These are phyloP conservation scores for Suhomyces emberorum DNA, from an alignment of 805 yeast species.

Conservation along the genomic window DNA sequence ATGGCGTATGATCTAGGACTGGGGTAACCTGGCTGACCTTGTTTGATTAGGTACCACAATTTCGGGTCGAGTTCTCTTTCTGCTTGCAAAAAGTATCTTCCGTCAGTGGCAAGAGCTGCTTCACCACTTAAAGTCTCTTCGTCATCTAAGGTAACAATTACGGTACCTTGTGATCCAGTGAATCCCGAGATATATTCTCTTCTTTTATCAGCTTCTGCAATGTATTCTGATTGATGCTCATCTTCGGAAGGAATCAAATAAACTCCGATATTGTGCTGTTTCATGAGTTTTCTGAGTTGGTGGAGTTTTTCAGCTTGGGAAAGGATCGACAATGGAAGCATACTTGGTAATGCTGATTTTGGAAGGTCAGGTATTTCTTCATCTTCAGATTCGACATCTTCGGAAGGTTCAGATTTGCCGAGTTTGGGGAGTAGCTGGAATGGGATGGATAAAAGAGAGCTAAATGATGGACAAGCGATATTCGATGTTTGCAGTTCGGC, in stretches of 20 bases:
- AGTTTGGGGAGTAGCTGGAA: slow-evolving; percentile 24
- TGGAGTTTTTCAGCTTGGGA: slow-evolving; percentile 45
- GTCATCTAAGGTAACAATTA: slow-evolving; percentile 61
- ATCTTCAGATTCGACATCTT: slow-evolving; percentile 16
- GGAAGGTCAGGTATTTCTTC: slow-evolving; percentile 28
- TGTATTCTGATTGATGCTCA: slow-evolving; percentile 91
- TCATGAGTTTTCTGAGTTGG: slow-evolving; percentile 63
- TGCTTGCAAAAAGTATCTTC: slow-evolving; percentile 92
- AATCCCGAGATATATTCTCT: slow-evolving; percentile 82
- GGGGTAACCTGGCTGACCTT: slow-evolving; percentile 66
- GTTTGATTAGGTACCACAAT: slow-evolving; percentile 74
- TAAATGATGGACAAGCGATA: slow-evolving; percentile 16
- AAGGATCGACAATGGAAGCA: not conserved
- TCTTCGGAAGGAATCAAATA: slow-evolving; percentile 86
- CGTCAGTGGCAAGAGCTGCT: slow-evolving; percentile 89
- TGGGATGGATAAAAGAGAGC: slow-evolving; percentile 18
- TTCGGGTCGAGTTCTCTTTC: slow-evolving; percentile 70
- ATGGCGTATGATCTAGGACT: slow-evolving; percentile 76
- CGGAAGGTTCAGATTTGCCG: slow-evolving; percentile 2
- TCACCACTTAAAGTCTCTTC: slow-evolving; percentile 50
- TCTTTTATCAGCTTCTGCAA: slow-evolving; percentile 75
- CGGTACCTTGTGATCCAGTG: slow-evolving; percentile 92
- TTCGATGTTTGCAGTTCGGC: slow-evolving; percentile 16
- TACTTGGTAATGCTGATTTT: slow-evolving; percentile 9
- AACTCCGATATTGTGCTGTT: slow-evolving; percentile 57